Evolutionary conservation across 2,329 filamentous ascomycete species (phyloP), one percentile per base, ranked within the genome.

Genomic region (Exserohilum rostratum): DNA sequence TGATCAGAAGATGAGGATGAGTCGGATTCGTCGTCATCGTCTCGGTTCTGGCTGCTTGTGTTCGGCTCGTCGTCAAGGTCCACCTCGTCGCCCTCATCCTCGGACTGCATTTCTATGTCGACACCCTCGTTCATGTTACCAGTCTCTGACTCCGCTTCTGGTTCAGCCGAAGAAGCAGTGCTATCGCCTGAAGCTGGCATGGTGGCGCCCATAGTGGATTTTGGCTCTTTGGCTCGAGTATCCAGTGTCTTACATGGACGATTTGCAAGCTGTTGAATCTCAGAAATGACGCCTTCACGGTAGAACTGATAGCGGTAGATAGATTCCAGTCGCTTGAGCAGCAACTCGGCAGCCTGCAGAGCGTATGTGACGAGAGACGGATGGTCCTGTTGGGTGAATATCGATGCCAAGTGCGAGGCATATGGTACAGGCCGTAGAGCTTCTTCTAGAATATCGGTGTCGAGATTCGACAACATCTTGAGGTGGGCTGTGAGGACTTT

Each of bases 221-320:
- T 72, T 9, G 62, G 33, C 2, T 68, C 68, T 33, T 71, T 73
- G 6, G 66, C 48, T 31, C 66, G 64, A 13, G 64, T 55, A 25
- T 72, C 71, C 25, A 70, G 38, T 6, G 60, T 57, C 55, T 72
- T 76, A 49, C 66, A 69, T 6, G 75, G 57, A 65, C 80, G 77
- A 50, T 82, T 82, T 0, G 91, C 88, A 29, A 99, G 80, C 69
- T 92, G 93, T 27, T 87, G 83, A 46, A 99, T 96, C 73, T 99
- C 93, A 1, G 89, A 83, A 64, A 98, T 93, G 38, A 99, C 95
- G 31, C 95, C 95, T 77, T 99, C 96, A 0, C 95, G 90, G 70
- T 99, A 96, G 65, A 99, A 93, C 67, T 99, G 96, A 67, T 97
- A 96, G 22, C 91, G 88, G 71, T 99, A 99, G 27, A 98, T 90